A percentile compares a stretch with the other conserved stretches of the same genome.
phyloP scores from a whole-genome alignment of 495 filamentous ascomycete genomes.

The Aspergillus incahuasiensis region DNA sequence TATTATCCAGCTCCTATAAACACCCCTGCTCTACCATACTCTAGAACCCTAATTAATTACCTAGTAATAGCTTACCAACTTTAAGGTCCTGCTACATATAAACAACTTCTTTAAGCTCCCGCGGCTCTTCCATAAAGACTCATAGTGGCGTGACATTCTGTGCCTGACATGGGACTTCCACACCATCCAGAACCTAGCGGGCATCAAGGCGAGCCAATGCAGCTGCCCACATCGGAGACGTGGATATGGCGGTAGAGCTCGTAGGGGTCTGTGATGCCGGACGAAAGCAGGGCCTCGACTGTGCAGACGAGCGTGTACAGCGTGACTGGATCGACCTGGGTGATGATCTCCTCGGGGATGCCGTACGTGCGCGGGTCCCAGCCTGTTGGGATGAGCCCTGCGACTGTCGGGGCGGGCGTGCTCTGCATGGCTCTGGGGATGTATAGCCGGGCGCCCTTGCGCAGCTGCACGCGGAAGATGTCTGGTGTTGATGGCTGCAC shows the following conservation, averaged over 20 bases:
- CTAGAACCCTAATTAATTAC: conserved; percentile 25
- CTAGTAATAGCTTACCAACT: conserved; percentile 35
- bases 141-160: conserved; percentile 63
- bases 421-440: not conserved
- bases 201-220: conserved; percentile 31
- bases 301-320: not conserved
- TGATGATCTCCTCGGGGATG: not conserved
- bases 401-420: not conserved
- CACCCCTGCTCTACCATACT: conserved; percentile 13
- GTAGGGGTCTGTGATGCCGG: not conserved
- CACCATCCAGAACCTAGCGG: conserved; percentile 44
- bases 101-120: conserved; percentile 15
- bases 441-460: not conserved
- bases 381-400: not conserved
- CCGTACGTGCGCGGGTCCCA: not conserved
- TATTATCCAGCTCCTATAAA: conserved; percentile 30
- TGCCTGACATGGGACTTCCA: conserved; percentile 56
- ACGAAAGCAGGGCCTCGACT: not conserved
- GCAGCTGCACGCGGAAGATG: not conserved
- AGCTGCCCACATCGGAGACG: not conserved
- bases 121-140: conserved; percentile 48
- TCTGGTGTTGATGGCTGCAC: not conserved
- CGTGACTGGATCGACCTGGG: not conserved
- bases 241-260: not conserved
- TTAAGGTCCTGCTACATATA: conserved; percentile 22